Evolutionary conservation across 345 rosid species (phyloP), one percentile per base, ranked within the genome.

Genomic region (Triadica sebifera): DNA sequence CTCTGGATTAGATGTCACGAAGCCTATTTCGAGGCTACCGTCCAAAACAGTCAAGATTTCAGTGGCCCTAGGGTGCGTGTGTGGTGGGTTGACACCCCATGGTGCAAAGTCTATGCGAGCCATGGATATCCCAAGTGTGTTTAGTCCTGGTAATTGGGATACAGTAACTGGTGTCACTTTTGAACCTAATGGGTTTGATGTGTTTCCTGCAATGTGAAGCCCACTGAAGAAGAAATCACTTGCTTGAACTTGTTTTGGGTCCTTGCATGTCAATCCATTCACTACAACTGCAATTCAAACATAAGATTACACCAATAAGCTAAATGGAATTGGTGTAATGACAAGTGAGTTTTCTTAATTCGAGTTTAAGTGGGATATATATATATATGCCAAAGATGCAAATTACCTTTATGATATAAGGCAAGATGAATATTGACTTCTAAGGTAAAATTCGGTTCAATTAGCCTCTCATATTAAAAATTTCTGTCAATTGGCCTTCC

Each of bases 1-100:
- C 8, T 70, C 73, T 3, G 73, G 73, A 17, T 70, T 55, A 19
- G 73, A 70, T n/a, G 63, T 70, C 20, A 70, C 73, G 5, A 70
- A 70, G 1, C 73, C 73, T 1, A 70, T 64, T 38, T 55, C 49
- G 1, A 70, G 34, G 4, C 12, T 8, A 8, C 73, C 73, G 0
- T 70, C 73, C 11, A 70, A 3, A n/a, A 70, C 62, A 5, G 51
- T 55, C 51, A 55, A 12, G 9, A 70, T 56, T 39, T 70, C 73
- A n/a, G 50, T 52, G n/a, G 73, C 73, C 10, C 73, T 19, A 4
- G 73, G 73, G 8, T 70, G 73, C 3, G 64, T 70, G 37, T 70
- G 73, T 12, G 73, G 73, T 38, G 73, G 73, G 19, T 70, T 70
- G 16, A 70, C 56, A 10, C 73, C 73, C 49, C 25, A 29, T 15